phyloP scores from a whole-genome alignment of 2,329 filamentous ascomycete species.

The Colletotrichum chlorophyti region DNA sequence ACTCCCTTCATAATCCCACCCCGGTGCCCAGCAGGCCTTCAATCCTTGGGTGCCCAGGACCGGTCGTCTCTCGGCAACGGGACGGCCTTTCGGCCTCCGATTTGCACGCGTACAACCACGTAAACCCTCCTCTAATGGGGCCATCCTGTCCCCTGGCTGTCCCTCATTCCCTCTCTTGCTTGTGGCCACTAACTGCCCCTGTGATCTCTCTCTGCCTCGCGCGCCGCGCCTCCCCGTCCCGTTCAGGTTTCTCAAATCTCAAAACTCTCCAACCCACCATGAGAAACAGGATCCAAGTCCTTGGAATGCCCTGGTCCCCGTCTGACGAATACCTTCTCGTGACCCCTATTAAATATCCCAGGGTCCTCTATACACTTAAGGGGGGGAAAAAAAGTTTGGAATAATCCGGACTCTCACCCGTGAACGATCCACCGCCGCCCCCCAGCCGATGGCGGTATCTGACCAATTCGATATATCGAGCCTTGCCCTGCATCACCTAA shows the following conservation, averaged over 20 bases:
- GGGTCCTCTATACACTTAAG: not conserved
- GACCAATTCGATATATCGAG: no score
- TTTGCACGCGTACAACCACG: constrained; percentile 3
- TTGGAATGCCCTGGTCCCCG: constrained; percentile 9
- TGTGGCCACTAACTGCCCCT: not conserved
- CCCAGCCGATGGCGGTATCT: no score
- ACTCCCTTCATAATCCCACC: constrained; percentile 12
- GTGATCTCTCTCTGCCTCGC: not conserved
- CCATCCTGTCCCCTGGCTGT: not conserved
- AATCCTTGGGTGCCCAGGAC: not conserved
- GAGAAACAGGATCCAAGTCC: constrained; percentile 1
- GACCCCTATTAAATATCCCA: constrained; percentile 8
- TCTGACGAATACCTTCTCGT: constrained; percentile 3
- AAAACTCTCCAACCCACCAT: not conserved
- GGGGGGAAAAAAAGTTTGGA: constrained; percentile 1
- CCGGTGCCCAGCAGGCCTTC: not conserved
- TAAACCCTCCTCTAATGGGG: no score
- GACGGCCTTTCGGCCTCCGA: constrained; percentile 28
- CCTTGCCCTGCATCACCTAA: no score
- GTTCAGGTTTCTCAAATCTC: constrained; percentile 5
- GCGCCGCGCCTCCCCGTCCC: not conserved
- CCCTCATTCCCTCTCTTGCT: not conserved
- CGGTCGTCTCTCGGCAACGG: constrained; percentile 16
- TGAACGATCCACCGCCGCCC: not conserved
- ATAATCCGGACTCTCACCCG: constrained; percentile 18